These are phyloP conservation scores for Quercus alba DNA, from an alignment of 306 rosid genomes.

Conservation along the genomic window DNA sequence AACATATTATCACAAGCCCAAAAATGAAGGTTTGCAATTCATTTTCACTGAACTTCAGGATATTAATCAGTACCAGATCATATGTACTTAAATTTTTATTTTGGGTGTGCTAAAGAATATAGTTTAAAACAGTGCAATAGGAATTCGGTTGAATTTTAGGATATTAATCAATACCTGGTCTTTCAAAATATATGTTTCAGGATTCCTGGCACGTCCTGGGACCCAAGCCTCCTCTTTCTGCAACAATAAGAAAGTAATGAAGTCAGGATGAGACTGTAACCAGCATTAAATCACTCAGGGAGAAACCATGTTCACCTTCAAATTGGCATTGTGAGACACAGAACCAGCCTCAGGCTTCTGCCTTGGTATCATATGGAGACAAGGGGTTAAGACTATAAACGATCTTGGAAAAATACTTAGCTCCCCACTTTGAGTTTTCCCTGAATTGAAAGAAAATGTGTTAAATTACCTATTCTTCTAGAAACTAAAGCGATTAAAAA, in stretches of 20 bases:
- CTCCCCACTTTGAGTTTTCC: constrained; percentile 89
- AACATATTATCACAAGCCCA: background rate
- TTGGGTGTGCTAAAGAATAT: no score
- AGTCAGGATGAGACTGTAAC: constrained; percentile 14
- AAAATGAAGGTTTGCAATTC: background rate
- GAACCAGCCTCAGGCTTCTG: constrained; percentile 58
- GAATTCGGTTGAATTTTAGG: no score
- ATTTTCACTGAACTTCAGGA: background rate
- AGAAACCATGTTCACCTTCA: constrained; percentile 40
- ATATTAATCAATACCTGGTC: constrained; percentile 47
- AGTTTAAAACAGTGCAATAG: no score
- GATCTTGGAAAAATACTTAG: constrained; percentile 76
- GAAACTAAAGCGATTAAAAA: no score
- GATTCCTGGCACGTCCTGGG: constrained; percentile 82
- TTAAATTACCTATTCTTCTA: no score
- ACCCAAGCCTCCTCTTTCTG: constrained; percentile 60
- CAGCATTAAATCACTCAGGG: background rate
- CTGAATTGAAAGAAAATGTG: constrained; percentile 25
- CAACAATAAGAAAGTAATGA: background rate
- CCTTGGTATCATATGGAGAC: constrained; percentile 86
- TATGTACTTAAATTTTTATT: background rate
- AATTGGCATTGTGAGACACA: constrained; percentile 35
- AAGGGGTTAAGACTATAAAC: constrained; percentile 59
- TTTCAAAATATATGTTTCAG: constrained; percentile 65
- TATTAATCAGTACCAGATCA: background rate